Percentiles rank a stretch among this genome's conserved stretches.
These are phyloP conservation scores for Sporothrix brasiliensis DNA, from an alignment of 2,329 filamentous ascomycete species.

Conservation along the genomic window DNA sequence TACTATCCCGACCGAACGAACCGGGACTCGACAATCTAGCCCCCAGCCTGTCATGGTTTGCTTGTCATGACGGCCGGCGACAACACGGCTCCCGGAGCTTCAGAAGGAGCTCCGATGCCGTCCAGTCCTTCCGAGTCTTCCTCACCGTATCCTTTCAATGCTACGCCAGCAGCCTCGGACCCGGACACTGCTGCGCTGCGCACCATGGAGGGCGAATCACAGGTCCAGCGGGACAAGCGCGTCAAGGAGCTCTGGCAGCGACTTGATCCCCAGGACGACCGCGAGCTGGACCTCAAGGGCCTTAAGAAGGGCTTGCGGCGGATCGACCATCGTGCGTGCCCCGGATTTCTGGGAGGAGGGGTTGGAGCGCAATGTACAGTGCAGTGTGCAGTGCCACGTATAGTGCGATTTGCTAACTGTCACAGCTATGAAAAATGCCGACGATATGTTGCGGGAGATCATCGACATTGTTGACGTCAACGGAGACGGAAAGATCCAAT, in stretches of 20 bases:
- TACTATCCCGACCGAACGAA: not conserved
- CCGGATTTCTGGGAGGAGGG: not conserved
- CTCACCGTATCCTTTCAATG: constrained; percentile 7
- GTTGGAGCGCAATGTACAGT: too few relatives aligned
- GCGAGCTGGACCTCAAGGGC: constrained; percentile 80
- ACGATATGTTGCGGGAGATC: constrained; percentile 78
- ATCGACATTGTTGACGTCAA: constrained; percentile 81
- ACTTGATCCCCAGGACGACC: constrained; percentile 75
- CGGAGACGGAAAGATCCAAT: constrained; percentile 87
- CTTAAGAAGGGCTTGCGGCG: constrained; percentile 81
- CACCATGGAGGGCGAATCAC: constrained; percentile 54
- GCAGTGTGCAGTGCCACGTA: not conserved
- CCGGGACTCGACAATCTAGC: not conserved
- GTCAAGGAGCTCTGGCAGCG: constrained; percentile 82
- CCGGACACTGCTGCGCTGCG: not conserved
- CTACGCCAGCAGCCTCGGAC: not conserved
- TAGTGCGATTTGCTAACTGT: not conserved
- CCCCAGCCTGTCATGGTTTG: constrained; percentile 30
- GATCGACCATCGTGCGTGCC: constrained; percentile 83
- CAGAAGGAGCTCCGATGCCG: not conserved
- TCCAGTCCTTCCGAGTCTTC: not conserved
- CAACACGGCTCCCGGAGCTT: constrained; percentile 27
- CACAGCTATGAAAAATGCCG: constrained; percentile 84
- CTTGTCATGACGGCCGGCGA: constrained; percentile 34
- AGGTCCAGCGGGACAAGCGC: constrained; percentile 77